Evolutionary conservation across 2,329 filamentous ascomycete species (phyloP), one percentile per base, ranked within the genome.

Genomic region (Hymenoscyphus fructigenus): DNA sequence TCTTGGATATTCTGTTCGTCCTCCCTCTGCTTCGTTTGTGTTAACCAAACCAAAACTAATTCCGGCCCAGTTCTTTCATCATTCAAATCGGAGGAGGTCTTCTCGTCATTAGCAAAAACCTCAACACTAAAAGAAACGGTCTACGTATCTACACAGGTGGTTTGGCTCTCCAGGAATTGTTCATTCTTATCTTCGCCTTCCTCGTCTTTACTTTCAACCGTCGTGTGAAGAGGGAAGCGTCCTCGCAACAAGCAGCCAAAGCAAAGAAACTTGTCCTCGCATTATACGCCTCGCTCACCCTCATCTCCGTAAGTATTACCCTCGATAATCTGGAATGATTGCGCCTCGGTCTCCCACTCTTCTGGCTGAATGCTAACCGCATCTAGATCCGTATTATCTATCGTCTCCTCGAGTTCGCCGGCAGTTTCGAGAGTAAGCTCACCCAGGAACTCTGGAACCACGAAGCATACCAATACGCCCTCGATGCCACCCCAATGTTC

Each of bases 401-500:
- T 75, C 84, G 86, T 34, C 78, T 90, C 1, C 74, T 79, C 61
- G 85, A 89, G 72, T 89, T 84, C 70, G 78, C 79, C 0, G 76
- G 77, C 3, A 83, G 83, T 12, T 70, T 82, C 23, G 41, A 55
- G 3, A 64, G 62, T 15, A 63, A 68, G 44, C 69, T 63, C 72
- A 5, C 68, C 75, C n/a, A 84, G 83, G 41, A 84, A 82, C 70
- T 85, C 23, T 79, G 82, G 0, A 79, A 74, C 53, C 77, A 85
- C 66, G 84, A 87, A 69, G 78, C 72, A 3, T 88, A 84, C 71
- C 79, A 81, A 29, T 83, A 83, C 62, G 73, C 73, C 1, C 80
- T 79, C 62, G 85, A 88, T 71, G 83, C 83, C 0, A 73, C 83
- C 1, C 84, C 85, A 0, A 88, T 88, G 82, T 75, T 83, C 47